phyloP scores from a whole-genome alignment of 2,329 filamentous ascomycete species.

The Aspergillus sp. region DNA sequence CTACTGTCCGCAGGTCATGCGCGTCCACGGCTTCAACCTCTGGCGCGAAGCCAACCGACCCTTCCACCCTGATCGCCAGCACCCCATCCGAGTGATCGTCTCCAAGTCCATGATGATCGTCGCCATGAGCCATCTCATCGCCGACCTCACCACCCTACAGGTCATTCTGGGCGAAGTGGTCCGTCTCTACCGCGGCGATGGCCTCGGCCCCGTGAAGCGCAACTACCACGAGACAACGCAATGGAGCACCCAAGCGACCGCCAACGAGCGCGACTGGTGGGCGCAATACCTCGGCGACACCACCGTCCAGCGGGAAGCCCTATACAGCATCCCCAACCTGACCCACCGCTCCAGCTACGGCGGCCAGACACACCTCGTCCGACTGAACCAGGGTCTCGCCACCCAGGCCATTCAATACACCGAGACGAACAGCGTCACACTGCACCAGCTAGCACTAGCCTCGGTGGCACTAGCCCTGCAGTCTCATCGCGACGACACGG shows the following conservation, averaged over 20 bases:
- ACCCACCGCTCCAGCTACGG: not conserved
- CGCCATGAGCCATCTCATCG: conserved; percentile 5
- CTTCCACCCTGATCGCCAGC: not conserved
- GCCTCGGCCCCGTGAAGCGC: not conserved
- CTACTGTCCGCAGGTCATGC: not conserved
- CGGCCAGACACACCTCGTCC: too few species aligned
- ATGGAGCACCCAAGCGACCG: not conserved
- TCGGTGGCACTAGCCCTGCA: conserved; percentile 4
- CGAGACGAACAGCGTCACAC: not conserved
- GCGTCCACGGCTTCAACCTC: not conserved
- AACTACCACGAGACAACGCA: not conserved
- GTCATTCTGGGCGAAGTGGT: not conserved
- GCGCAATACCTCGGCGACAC: not conserved
- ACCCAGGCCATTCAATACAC: not conserved
- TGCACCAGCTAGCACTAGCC: conserved; percentile 5
- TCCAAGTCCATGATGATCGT: not conserved
- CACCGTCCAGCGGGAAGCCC: not conserved
- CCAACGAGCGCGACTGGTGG: too few species aligned
- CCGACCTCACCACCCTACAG: conserved; percentile 3
- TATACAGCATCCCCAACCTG: not conserved
- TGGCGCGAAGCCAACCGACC: conserved; percentile 6
- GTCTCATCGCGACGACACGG: not conserved
- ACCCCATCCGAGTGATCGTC: too few species aligned
- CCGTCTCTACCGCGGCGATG: not conserved
- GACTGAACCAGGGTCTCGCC: too few species aligned